Base-by-base conservation (phyloP, 2,329 filamentous ascomycete genomes). In the Talaromyces sp. region DNA sequence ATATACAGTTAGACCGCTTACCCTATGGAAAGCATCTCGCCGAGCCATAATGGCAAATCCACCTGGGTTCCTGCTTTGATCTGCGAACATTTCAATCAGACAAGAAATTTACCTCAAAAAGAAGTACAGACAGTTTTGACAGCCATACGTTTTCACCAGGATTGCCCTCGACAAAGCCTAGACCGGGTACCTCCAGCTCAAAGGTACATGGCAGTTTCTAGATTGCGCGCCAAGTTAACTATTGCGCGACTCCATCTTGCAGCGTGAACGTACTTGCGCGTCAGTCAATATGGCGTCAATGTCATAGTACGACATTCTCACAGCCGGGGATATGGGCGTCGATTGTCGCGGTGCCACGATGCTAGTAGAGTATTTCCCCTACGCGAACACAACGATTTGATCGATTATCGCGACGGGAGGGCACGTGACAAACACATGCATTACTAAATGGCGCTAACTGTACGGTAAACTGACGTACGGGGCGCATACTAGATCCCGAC, bases 131-230 rank as follows among this genome's bases (percentile, higher is more conserved):
- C 9, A 11, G 5, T 24, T 19, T 24, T 46, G 43, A 46, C 24
- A 11, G 19, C 17, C 21, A 53, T 51, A 83, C 82, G 69, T 84
- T 82, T 65, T 82, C 82, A 52, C 82, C 84, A 26, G 89, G 84
- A 70, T 91, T 93, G 70, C 92, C 92, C 77, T 96, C 92, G 62
- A 99, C 83, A 73, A 96, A 91, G 66, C 93, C 93, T 52, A 98
- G 85, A 60, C 90, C 87, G 21, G 92, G 89, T 32, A 96, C 88
- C 62, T 93, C 89, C 70, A 97, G 85, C 71, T 96, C 90, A 77
- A 98, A 97, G 56, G 90, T 96, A 80, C 93, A 96, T 46, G 95
- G 93, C 32, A 97, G 86, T 89, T 97, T 98, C 87, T 96, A 21
- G 41, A 46, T 54, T 19, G 26, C 10, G 51, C 11, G 51, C 19